Base-by-base conservation (phyloP, 441 rosid species). In the Erodium trifolium region DNA sequence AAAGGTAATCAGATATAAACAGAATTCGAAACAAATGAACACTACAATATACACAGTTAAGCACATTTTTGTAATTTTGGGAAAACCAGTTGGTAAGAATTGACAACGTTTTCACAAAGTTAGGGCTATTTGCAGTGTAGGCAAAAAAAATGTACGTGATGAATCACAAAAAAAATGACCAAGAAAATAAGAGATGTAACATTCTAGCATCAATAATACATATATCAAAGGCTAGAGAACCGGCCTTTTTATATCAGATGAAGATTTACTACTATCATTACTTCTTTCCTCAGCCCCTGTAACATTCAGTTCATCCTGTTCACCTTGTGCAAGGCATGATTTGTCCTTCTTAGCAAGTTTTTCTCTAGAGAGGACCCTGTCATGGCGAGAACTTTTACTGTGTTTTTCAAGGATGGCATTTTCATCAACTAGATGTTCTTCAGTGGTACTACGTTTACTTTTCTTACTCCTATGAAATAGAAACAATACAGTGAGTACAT, bases 381-480 rank as follows among this genome's bases (percentile, higher is more conserved):
- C 39, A 12, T 68, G 66, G 60, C 9, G 65, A 64, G 67, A 74
- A 60, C 66, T 80, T 68, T 72, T 80, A 65, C 71, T 71, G 76
- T 80, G 71, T 75, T 70, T 71, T 8, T 19, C 75, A 73, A 11
- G 13, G 66, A 37, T 78, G 55, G 55, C 59, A 72, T 69, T 70
- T 73, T 68, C 71, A 57, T 34, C 76, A 13, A 39, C 37, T 5
- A 73, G 76, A 72, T 66, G 64, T 72, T 82, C 85, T 77, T 84
- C 84, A 71, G 71, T 77, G 67, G 70, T 29, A 14, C 77, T 67
- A 79, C 76, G 27, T 85, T 85, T 86, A 70, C 78, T 81, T 78
- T 87, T 88, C 86, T 88, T 87, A 80, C 71, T 81, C 86, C 98
- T 92, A 78, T 29, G 72, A 73, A 12, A 27, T 47, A 68, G 59